phyloP scores from a whole-genome alignment of 441 rosid genomes.

The Bruguiera hainesii region DNA sequence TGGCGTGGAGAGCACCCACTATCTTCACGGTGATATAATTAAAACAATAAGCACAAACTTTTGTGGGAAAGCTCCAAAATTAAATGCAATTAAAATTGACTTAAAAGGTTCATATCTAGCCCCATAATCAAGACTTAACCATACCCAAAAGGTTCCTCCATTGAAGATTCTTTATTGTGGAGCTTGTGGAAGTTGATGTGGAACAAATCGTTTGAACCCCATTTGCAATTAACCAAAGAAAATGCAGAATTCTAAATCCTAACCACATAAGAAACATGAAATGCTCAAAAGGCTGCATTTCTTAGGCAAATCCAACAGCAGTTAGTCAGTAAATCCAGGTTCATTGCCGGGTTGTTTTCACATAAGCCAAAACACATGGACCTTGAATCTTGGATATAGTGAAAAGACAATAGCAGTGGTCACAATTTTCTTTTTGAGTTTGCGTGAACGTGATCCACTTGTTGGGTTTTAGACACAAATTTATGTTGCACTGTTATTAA shows the following conservation, averaged over 20 bases:
- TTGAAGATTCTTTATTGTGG: neutral
- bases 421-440: neutral
- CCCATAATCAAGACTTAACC: neutral
- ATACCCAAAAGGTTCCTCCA: neutral
- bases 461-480: too few species aligned
- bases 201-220: neutral
- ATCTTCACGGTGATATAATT: slow-evolving; percentile 8
- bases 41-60: slow-evolving; percentile 28
- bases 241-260: neutral
- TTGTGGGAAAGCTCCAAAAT: slow-evolving; percentile 12
- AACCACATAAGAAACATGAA: neutral
- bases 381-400: neutral
- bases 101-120: neutral
- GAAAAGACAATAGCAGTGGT: neutral
- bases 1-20: slow-evolving; percentile 20
- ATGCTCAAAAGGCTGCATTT: neutral
- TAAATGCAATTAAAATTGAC: neutral
- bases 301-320: neutral
- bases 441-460: too few species aligned
- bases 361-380: neutral
- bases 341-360: neutral
- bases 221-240: neutral
- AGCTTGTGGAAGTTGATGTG: neutral
- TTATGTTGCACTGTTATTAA: neutral
- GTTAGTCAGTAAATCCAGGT: neutral